Percentiles rank a stretch among this genome's conserved stretches.
phyloP scores from a whole-genome alignment of 1,139 yeast genomes.

The Kurtzmaniella quercitrusa region DNA sequence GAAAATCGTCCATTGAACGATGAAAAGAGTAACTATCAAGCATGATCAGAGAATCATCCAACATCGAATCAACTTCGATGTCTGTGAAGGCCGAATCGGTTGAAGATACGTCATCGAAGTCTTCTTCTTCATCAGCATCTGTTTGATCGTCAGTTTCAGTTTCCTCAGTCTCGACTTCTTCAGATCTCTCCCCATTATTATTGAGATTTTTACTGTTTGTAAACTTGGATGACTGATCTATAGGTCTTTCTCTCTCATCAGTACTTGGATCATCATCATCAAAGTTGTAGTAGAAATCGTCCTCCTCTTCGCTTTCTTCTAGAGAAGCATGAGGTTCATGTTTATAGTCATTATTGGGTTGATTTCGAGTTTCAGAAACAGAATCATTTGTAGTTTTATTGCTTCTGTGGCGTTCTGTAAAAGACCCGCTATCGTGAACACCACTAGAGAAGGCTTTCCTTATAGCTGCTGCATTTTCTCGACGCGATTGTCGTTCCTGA shows the following conservation, averaged over 20 bases:
- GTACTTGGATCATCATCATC: conserved; percentile 12
- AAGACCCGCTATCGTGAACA: neutral
- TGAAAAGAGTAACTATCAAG: conserved; percentile 20
- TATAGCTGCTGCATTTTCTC: neutral
- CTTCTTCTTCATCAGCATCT: conserved; percentile 18
- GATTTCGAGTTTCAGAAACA: too few species aligned
- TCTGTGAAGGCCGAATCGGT: conserved; percentile 45
- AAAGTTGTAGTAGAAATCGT: conserved; percentile 4
- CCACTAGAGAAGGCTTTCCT: neutral
- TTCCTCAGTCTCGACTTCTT: conserved; percentile 11
- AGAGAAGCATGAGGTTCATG: conserved; percentile 1
- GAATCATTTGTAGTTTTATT: neutral
- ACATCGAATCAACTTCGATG: conserved; percentile 36
- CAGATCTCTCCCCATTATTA: conserved; percentile 13
- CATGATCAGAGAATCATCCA: conserved; percentile 27
- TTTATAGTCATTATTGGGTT: too few species aligned
- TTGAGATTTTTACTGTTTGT: too few species aligned
- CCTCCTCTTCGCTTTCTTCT: conserved; percentile 11
- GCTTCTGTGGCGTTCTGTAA: neutral
- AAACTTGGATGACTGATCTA: neutral
- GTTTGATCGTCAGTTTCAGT: conserved; percentile 14
- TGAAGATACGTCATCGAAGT: conserved; percentile 25
- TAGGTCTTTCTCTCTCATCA: conserved; percentile 9
- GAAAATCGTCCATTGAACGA: conserved; percentile 10
- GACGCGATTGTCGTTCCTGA: neutral